Percentiles rank a stretch among this genome's conserved stretches.
Evolutionary conservation across 768 basidiomycete species (phyloP).

Genomic region (Russula earlei): DNA sequence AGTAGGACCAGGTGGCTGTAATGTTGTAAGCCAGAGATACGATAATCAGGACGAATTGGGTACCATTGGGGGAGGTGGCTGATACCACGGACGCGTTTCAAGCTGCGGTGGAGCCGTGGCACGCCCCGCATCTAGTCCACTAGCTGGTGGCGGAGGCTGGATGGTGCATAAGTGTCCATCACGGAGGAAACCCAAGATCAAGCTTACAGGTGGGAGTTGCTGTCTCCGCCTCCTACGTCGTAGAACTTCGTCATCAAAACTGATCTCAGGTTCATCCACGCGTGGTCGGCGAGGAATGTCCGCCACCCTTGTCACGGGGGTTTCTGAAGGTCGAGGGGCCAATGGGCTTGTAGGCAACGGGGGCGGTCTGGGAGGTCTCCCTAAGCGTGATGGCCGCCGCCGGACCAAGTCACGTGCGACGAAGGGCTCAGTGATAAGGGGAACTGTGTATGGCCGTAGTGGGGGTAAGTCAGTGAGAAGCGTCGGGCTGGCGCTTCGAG

Average conservation of each 20-base stretch:
- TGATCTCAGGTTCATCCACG: not conserved
- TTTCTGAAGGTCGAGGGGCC: not conserved
- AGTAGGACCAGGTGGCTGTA: not conserved
- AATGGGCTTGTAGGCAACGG: not conserved
- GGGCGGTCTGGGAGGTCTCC: not conserved
- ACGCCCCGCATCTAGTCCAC: not conserved
- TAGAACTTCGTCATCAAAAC: not conserved
- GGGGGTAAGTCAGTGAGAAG: slow-evolving; percentile 26
- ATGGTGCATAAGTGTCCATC: not conserved
- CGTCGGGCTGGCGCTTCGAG: slow-evolving; percentile 35
- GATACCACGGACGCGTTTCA: not conserved
- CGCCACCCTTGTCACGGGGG: not conserved
- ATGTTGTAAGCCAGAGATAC: not conserved
- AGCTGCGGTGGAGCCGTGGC: not conserved
- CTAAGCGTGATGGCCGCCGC: not conserved
- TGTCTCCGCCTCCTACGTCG: not conserved
- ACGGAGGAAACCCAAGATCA: too few species aligned
- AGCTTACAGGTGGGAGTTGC: not conserved
- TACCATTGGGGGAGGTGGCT: not conserved
- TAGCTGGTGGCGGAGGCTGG: not conserved
- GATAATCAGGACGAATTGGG: not conserved
- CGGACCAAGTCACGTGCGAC: slow-evolving; percentile 11
- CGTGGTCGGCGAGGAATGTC: not conserved
- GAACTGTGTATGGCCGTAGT: slow-evolving; percentile 19
- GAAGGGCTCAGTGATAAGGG: slow-evolving; percentile 1